Evolutionary conservation across 305 asterid genomes (phyloP), one percentile per base, ranked within the genome.

Genomic region (Plantago lanceolata): DNA sequence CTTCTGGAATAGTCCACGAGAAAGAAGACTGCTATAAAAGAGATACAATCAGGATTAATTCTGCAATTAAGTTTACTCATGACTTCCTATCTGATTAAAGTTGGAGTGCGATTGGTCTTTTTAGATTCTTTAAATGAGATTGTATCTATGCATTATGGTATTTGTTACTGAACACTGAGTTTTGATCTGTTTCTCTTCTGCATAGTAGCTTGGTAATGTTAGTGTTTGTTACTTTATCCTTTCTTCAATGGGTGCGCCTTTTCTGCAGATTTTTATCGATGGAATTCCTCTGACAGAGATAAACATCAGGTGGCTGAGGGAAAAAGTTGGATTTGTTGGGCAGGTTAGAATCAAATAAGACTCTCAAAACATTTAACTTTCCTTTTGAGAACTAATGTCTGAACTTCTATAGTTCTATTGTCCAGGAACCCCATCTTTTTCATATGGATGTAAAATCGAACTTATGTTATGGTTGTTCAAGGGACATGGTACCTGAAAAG

Each of bases 251-350:
- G 14, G 12, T 49, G 35, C 28, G 7, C 20, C 14, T 26, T 11
- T 48, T 69, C 61, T 67, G 52, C 81, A 78, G 86, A 78, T 81
- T 48, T 48, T 73, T 50, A 57, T 81, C 44, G 60, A 71, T 52
- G 77, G 79, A 69, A 49, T 69, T 66, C 77, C 84, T 61, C 75
- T 81, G 33, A 55, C 64, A 54, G 75, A 78, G 75, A 67, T 81
- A 60, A 82, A 81, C 68, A 69, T 78, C 58, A 68, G 77, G 69
- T 81, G 82, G 82, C 71, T 81, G 59, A 78, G 86, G 66, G 74
- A 70, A 61, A 71, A 81, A 1, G 76, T 78, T 33, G 86, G 86
- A 69, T 78, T 50, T 48, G 82, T 81, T 53, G 80, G 68, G 24
- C 86, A 76, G 86, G 86, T 81, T 58, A 54, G 75, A 49, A 65